Evolutionary conservation across 805 yeast species (phyloP), one percentile per base, ranked within the genome.

Genomic region (Jamesozyma rosinii): DNA sequence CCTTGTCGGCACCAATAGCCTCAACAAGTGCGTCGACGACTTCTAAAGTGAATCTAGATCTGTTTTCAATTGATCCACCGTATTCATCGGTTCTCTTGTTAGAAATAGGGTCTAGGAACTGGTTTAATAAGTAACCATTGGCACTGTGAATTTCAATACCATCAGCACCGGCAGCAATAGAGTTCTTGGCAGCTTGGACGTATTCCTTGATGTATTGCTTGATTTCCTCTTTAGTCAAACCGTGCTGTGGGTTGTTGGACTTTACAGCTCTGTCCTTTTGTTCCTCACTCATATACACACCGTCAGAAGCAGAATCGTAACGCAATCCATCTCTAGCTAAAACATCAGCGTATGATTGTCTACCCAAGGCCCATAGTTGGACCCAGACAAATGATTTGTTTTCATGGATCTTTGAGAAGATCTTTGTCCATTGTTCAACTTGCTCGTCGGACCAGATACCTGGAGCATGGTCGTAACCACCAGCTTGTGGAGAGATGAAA

Each of bases 141-240:
- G 86, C 86, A 34, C 67, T 67, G 57, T 80, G 87, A 37, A 82
- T 61, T 61, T 82, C 85, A 29, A 81, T 72, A 48, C 78, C 79
- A 58, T 81, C 85, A 38, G 68, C 68, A 39, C 67, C 68, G 20
- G 59, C 56, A 11, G 47, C 58, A 34, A 65, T 44, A 14, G 61
- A 44, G 35, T 55, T 59, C 50, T 59, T 59, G 13, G 81, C 77
- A 29, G 77, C 75, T 4, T 51, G 48, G 5, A 66, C 72, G 48
- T 60, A 77, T 37, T 68, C 66, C 33, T 61, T 48, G 22, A 69
- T 62, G 45, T 65, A 66, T 42, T 68, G 64, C 40, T 70, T 59
- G 49, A 77, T 58, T 56, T 58, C 68, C 24, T 48, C 54, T 38
- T 50, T 51, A 33, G 61, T 55, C 14, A 57, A 17, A 35, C 58